phyloP scores from a whole-genome alignment of 768 basidiomycete species.

The Chalciporus chontae region DNA sequence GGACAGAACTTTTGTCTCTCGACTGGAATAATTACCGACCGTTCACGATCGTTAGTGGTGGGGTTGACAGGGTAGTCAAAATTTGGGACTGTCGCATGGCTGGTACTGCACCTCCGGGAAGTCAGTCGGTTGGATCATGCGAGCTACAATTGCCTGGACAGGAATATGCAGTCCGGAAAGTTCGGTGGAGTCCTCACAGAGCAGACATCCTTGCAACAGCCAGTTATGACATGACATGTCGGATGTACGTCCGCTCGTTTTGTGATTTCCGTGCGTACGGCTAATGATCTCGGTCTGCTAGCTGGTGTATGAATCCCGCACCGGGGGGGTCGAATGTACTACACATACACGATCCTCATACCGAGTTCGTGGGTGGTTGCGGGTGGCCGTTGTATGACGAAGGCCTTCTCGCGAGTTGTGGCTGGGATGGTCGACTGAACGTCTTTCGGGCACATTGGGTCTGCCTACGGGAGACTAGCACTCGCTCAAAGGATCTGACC shows the following conservation, averaged over 20 bases:
- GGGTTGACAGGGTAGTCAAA: constrained; percentile 72
- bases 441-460: constrained; percentile 62
- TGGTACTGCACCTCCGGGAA: constrained; percentile 45
- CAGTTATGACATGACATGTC: constrained; percentile 95
- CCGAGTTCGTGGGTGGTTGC: constrained; percentile 92
- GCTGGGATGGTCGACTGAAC: constrained; percentile 86
- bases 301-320: constrained; percentile 70
- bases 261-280: neutral
- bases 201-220: constrained; percentile 65
- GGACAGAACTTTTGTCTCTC: constrained; percentile 72
- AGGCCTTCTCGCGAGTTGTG: constrained; percentile 82
- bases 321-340: constrained; percentile 50
- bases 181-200: constrained; percentile 85
- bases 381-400: constrained; percentile 92
- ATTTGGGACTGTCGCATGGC: constrained; percentile 91
- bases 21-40: constrained; percentile 95
- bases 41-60: constrained; percentile 69
- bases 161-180: constrained; percentile 85
- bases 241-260: constrained; percentile 59
- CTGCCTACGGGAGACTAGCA: too few species aligned
- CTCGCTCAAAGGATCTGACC: too few species aligned
- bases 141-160: constrained; percentile 74
- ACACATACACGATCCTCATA: constrained; percentile 82
- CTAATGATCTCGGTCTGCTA: constrained; percentile 25
- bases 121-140: constrained; percentile 60